Evolutionary conservation across 2,329 filamentous ascomycete species (phyloP).

Genomic region (Sporothrix phasma): DNA sequence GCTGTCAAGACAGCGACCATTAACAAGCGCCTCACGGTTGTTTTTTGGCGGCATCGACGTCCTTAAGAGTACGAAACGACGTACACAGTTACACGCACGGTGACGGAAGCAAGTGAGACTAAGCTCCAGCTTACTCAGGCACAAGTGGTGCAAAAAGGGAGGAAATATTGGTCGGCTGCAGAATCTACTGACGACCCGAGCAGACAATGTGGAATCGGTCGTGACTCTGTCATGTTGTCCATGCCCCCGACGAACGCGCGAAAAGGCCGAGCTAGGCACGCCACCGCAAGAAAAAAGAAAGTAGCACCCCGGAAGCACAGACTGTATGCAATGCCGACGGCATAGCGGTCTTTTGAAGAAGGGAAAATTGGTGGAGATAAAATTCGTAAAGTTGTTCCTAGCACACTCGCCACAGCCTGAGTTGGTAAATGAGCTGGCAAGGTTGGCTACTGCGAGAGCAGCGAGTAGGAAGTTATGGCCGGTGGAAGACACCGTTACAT

Average conservation of each 20-base stretch:
- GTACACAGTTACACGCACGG: conserved; percentile 20
- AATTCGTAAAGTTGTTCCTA: conserved; percentile 17
- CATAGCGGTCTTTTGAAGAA: conserved; percentile 15
- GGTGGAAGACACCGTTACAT: not conserved
- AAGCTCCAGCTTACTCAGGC: not conserved
- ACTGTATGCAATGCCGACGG: conserved; percentile 19
- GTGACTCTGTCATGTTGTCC: conserved; percentile 18
- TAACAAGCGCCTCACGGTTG: conserved; percentile 11
- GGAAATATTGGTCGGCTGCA: too few relatives aligned
- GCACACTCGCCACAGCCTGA: conserved; percentile 18
- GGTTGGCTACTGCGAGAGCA: not conserved
- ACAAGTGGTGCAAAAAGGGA: not conserved
- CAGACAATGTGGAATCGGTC: conserved; percentile 17
- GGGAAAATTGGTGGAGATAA: conserved; percentile 16
- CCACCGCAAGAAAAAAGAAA: not conserved
- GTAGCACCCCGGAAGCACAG: conserved; percentile 20
- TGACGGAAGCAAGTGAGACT: conserved; percentile 20
- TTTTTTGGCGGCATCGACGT: conserved; percentile 19
- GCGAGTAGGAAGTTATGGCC: not conserved
- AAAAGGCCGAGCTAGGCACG: conserved; percentile 4
- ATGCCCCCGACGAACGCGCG: not conserved
- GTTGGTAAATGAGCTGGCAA: conserved; percentile 17
- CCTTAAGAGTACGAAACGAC: conserved; percentile 19
- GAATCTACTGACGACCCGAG: not conserved
- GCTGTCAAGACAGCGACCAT: not conserved